Evolutionary conservation across 768 basidiomycete species (phyloP).

Genomic region (Podaxis pistillaris): DNA sequence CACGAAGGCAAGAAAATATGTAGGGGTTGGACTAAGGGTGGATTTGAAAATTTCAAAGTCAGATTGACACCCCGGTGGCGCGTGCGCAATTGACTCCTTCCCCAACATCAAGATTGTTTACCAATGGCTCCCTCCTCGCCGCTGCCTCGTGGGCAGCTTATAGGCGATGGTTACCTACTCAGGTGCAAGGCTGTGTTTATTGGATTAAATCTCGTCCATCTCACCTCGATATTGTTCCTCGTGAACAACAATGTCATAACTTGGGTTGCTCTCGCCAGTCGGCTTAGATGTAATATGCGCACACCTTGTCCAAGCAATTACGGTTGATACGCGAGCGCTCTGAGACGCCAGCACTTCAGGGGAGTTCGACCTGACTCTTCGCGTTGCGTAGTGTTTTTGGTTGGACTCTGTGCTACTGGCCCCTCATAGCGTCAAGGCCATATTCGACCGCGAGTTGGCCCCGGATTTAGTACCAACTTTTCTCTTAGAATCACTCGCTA

Average conservation of each 20-base stretch:
- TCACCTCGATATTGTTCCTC: neutral
- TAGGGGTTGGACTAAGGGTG: conserved; percentile 37
- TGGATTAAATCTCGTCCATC: neutral
- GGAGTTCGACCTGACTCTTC: too few species aligned
- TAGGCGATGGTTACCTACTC: neutral
- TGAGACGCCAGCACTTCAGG: too few species aligned
- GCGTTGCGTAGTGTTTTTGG: too few species aligned
- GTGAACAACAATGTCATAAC: too few species aligned
- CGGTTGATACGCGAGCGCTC: too few species aligned
- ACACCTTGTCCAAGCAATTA: too few species aligned
- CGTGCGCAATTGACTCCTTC: conserved; percentile 25
- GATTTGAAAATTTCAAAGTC: conserved; percentile 42
- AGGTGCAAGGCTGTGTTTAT: neutral
- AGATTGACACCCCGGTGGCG: conserved; percentile 42
- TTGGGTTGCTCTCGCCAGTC: too few species aligned
- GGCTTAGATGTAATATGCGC: too few species aligned
- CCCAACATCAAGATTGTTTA: conserved; percentile 2
- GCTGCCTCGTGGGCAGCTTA: neutral
- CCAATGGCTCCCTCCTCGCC: neutral
- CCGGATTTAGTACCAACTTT: too few species aligned
- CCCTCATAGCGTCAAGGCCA: too few species aligned
- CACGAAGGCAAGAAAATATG: conserved; percentile 46
- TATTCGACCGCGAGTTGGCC: too few species aligned
- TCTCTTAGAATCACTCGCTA: neutral
- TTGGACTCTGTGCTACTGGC: too few species aligned